These are phyloP conservation scores for Clonostachys rhizophaga DNA, from an alignment of 2,329 filamentous ascomycete genomes.

Conservation along the genomic window DNA sequence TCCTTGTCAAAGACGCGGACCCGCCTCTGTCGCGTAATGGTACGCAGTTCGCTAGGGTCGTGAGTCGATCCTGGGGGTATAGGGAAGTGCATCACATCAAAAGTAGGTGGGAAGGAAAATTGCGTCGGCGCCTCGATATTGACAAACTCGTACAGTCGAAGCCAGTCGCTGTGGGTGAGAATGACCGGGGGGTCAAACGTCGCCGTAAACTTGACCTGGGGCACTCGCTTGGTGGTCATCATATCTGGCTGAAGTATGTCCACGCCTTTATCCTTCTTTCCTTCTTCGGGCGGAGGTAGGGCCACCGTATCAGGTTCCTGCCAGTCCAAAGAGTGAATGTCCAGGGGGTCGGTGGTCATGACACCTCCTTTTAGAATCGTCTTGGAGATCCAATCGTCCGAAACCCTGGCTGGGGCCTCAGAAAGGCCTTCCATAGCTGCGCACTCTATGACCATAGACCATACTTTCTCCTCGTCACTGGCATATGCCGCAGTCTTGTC, in stretches of 20 bases:
- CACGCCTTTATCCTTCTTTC: conserved; percentile 41
- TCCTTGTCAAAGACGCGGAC: conserved; percentile 35
- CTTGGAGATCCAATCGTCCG: conserved; percentile 69
- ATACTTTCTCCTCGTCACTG: conserved; percentile 45
- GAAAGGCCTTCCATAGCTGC: conserved; percentile 36
- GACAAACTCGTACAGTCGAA: conserved; percentile 55
- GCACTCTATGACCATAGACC: conserved; percentile 66
- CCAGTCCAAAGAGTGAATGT: conserved; percentile 57
- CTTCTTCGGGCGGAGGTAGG: conserved; percentile 39
- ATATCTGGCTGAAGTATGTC: conserved; percentile 43
- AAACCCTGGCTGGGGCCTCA: conserved; percentile 62
- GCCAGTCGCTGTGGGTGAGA: conserved; percentile 60
- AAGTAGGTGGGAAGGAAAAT: conserved; percentile 38
- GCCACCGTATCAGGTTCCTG: conserved; percentile 65
- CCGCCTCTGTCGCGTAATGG: conserved; percentile 42
- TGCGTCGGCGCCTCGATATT: conserved; percentile 33
- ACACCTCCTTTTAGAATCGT: conserved; percentile 54
- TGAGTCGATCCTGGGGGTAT: conserved; percentile 39
- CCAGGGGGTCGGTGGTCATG: conserved; percentile 31
- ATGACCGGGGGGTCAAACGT: conserved; percentile 70
- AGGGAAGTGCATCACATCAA: conserved; percentile 56
- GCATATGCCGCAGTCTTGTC: conserved; percentile 28
- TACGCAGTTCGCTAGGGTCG: conserved; percentile 53
- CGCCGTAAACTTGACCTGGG: conserved; percentile 70
- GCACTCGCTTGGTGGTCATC: conserved; percentile 46